Percentiles rank a stretch among this genome's conserved stretches.
Conservation (phyloP, 345 rosid species). For the Dovyalis caffra region DNA sequence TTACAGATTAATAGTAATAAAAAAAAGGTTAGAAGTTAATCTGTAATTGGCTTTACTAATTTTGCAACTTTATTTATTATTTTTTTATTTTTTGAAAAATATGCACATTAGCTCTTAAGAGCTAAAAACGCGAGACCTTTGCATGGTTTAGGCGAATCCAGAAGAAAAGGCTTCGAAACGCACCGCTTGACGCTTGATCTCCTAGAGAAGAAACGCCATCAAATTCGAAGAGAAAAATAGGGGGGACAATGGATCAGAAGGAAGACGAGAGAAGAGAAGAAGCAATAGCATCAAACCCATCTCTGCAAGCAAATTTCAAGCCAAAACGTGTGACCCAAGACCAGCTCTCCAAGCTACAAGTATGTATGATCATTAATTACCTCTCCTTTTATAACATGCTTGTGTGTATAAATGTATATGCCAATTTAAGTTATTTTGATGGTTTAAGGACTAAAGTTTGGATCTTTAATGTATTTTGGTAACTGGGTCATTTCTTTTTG, state of each 20-base stretch:
- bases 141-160: neutral
- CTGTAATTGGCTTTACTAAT: too few species aligned
- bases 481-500: neutral
- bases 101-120: neutral
- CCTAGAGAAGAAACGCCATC: neutral
- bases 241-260: neutral
- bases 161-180: neutral
- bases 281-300: slow-evolving; percentile 43
- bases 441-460: neutral
- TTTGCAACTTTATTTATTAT: too few species aligned
- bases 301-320: slow-evolving; percentile 44
- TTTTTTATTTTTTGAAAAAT: too few species aligned
- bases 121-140: neutral
- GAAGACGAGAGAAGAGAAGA: slow-evolving; percentile 58
- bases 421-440: neutral
- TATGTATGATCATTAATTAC: neutral
- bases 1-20: too few species aligned
- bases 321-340: slow-evolving; percentile 36
- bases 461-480: neutral
- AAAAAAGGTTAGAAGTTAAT: too few species aligned
- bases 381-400: too few species aligned
- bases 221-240: neutral
- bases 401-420: neutral
- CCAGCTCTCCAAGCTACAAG: slow-evolving; percentile 62
- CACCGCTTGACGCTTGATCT: neutral